Base-by-base conservation (phyloP, 768 basidiomycete species). In the Piloderma croceum region DNA sequence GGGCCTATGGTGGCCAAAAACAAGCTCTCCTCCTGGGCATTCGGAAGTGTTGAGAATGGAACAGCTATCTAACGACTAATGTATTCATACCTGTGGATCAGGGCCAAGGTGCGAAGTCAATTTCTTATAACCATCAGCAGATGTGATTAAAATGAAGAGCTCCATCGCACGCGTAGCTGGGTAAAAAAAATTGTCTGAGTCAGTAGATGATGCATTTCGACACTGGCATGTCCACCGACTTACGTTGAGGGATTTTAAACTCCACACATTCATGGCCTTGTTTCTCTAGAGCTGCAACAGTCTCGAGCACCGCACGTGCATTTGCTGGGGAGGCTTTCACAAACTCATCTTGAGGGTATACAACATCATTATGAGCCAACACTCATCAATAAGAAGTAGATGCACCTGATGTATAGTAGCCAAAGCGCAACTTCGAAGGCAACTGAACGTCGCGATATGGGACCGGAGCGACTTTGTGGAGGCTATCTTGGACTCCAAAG, bases 221-320 rank as follows among this genome's bases (percentile, higher is more conserved):
- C n/a, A n/a, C n/a, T n/a, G n/a, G n/a, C n/a, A n/a, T n/a, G n/a
- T n/a, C n/a, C n/a, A n/a, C n/a, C n/a, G 17, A 44, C 71, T 50
- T 51, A 76, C 82, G 67, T 42, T 67, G 59, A 24, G 77, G 71
- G 4, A 85, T 56, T 17, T 68, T 60, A 46, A 90, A 73, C 56
- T 86, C 81, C 21, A 89, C 59, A 43, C 87, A 86, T 58, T 91
- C 88, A 52, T 93, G 89, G 6, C 90, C 90, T 34, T 74, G 70
- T 36, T 61, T 68, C 22, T 70, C 64, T 34, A 92, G 61, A 0
- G 81, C 82, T 5, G 74, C 70, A 11, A 90, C 75, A 11, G 83
- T 78, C 55, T 85, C 79, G 19, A 77, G 57, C 6, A 92, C 81
- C 5, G 90, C 90, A 23, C 90, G 71, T 44, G 77, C 68, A 49